A percentile compares a stretch with the other conserved stretches of the same genome.
Conservation (phyloP, 208 protist genomes). For the Trypanosoma theileri region DNA sequence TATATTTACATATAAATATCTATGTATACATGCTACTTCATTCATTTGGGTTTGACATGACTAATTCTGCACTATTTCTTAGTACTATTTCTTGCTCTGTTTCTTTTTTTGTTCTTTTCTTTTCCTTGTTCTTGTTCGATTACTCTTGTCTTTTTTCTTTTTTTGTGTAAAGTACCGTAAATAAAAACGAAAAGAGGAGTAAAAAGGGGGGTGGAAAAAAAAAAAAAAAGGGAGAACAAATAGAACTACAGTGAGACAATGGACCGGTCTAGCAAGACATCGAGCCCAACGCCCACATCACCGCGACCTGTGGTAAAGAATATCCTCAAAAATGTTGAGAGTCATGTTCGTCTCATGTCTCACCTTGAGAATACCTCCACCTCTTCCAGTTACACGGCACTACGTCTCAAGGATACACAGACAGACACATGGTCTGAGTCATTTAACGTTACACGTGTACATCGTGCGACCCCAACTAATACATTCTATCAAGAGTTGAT, state of each 20-base stretch:
- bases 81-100: neutral
- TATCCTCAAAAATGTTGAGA: slow-evolving; percentile 80
- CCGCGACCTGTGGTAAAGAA: slow-evolving; percentile 45
- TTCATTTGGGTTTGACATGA: no score
- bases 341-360: slow-evolving; percentile 83
- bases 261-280: slow-evolving; percentile 36
- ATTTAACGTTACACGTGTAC: slow-evolving; percentile 77
- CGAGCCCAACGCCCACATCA: slow-evolving; percentile 28
- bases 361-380: slow-evolving; percentile 64
- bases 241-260: neutral
- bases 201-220: slow-evolving; percentile 6
- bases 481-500: slow-evolving; percentile 82
- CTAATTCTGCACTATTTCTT: no score
- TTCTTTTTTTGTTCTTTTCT: slow-evolving; percentile 7
- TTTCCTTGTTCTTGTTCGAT: neutral
- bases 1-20: no score
- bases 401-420: slow-evolving; percentile 47
- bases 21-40: no score
- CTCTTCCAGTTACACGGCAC: slow-evolving; percentile 70
- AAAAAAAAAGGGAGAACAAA: slow-evolving; percentile 11
- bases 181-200: slow-evolving; percentile 6
- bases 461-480: slow-evolving; percentile 57
- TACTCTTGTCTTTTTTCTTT: slow-evolving; percentile 22
- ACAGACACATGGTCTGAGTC: slow-evolving; percentile 53
- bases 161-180: slow-evolving; percentile 1